phyloP scores from a whole-genome alignment of 1,284 basidiomycete species.

The Melanopsichium pennsylvanicum region DNA sequence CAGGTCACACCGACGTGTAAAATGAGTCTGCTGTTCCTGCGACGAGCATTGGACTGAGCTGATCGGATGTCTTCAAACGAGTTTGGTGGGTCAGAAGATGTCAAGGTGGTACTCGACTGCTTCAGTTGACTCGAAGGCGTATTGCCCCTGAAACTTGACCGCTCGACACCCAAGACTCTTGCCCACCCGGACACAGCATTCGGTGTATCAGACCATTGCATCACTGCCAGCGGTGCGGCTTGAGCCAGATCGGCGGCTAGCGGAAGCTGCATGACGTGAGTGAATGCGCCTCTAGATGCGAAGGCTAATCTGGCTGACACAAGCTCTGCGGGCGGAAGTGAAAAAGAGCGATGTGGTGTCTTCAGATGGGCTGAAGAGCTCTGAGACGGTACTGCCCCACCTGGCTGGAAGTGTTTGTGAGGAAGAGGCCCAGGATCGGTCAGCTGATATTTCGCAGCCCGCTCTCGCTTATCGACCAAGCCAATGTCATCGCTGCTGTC shows the following conservation, averaged over 20 bases:
- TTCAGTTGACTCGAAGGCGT: conserved; percentile 14
- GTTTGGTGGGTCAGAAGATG: neutral
- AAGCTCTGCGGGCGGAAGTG: conserved; percentile 15
- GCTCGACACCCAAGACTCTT: conserved; percentile 42
- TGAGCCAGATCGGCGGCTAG: conserved; percentile 28
- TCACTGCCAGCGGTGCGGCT: conserved; percentile 25
- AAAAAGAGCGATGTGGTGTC: conserved; percentile 6
- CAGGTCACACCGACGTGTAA: conserved; percentile 38
- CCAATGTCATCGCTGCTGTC: conserved; percentile 14
- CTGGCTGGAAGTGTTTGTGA: neutral
- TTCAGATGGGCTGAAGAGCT: neutral
- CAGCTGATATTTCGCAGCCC: conserved; percentile 18
- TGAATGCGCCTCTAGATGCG: conserved; percentile 33
- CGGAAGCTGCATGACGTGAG: conserved; percentile 40
- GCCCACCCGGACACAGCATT: conserved; percentile 49
- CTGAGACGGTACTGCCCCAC: neutral
- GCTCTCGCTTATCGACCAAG: conserved; percentile 1
- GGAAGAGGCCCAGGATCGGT: conserved; percentile 25
- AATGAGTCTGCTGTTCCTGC: conserved; percentile 12
- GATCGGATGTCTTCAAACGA: neutral
- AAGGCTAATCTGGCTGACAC: conserved; percentile 37
- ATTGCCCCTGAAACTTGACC: conserved; percentile 16
- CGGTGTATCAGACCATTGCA: conserved; percentile 48
- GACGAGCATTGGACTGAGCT: conserved; percentile 2
- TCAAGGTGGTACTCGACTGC: neutral